phyloP scores from a whole-genome alignment of 2,329 filamentous ascomycete genomes.

The Clonostachys sp. region DNA sequence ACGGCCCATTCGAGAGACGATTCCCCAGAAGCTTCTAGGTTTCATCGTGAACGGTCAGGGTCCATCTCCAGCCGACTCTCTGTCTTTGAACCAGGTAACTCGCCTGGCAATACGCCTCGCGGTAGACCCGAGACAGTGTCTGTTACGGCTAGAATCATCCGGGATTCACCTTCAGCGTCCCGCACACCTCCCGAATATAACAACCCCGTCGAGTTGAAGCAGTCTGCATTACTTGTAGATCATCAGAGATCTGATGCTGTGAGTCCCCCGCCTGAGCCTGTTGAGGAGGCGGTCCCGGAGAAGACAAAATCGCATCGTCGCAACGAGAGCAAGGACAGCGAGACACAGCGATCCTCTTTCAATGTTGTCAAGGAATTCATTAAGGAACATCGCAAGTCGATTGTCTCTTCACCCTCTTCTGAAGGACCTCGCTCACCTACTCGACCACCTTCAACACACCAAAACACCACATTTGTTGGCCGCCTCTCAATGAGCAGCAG shows the following conservation, averaged over 20 bases:
- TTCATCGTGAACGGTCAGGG: conserved; percentile 37
- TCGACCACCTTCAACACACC: conserved; percentile 41
- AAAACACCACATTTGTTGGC: conserved; percentile 38
- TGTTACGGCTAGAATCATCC: conserved; percentile 79
- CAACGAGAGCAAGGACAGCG: conserved; percentile 26
- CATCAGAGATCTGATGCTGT: conserved; percentile 28
- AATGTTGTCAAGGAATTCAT: conserved; percentile 57
- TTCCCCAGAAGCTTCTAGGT: conserved; percentile 33
- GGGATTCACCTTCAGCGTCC: conserved; percentile 41
- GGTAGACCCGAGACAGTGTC: conserved; percentile 73
- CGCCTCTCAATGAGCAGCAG: conserved; percentile 50
- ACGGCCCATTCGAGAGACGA: conserved; percentile 36
- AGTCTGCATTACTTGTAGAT: conserved; percentile 56
- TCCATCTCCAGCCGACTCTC: conserved; percentile 52
- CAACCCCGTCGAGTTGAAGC: conserved; percentile 38
- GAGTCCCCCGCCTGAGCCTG: not conserved
- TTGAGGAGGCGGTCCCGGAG: not conserved
- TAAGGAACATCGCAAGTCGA: conserved; percentile 51
- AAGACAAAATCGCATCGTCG: conserved; percentile 16
- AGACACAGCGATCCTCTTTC: conserved; percentile 51
- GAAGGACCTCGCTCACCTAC: conserved; percentile 26
- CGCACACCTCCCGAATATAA: conserved; percentile 26
- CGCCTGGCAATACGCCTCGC: conserved; percentile 25
- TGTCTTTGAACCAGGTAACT: conserved; percentile 40
- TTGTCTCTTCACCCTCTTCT: conserved; percentile 32